Base-by-base conservation (phyloP, 805 yeast species). In the Myxozyma vanderwaltii region DNA sequence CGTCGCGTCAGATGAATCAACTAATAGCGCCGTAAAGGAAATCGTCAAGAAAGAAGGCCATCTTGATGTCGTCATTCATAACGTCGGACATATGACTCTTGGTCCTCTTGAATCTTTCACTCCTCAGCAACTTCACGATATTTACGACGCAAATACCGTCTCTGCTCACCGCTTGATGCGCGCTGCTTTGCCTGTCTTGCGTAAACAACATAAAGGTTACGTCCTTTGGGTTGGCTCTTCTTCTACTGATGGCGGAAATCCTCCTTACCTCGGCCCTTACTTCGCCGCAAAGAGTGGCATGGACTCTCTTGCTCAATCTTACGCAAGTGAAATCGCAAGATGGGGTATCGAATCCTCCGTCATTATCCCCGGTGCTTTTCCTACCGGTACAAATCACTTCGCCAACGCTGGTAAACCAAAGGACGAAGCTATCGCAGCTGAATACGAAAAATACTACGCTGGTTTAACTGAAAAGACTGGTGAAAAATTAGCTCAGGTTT, bases 371-470 rank as follows among this genome's bases (percentile, higher is more conserved):
- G 54, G 54, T 19, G 54, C 54, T n/a, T 50, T 50, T 17, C 54
- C 54, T 8, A 50, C 53, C 21, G 54, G 45, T 19, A 50, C 54
- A 12, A 50, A 41, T 36, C 45, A 50, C 38, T 38, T 50, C 19
- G 38, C 54, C n/a, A 36, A 50, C 33, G 54, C 54, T 23, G 54
- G 54, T 3, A 50, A 38, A 33, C 54, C 53, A 5, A 38, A 49
- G 27, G 54, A 50, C 26, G 13, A 15, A 19, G 35, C 45, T 8
- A 50, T 50, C 21, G 54, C 54, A 12, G 45, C 19, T 19, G 54
- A 50, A 33, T 50, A 50, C 54, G 54, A 50, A 23, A 50, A 50
- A 31, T 50, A 50, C 24, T 50, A 50, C 26, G 54, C 54, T n/a
- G 38, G 46, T 1, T 35, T 50, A 13, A 27, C n/a, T 36, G 54